These are phyloP conservation scores for Cercospora beticola DNA, from an alignment of 2,329 filamentous ascomycete species.

Conservation along the genomic window DNA sequence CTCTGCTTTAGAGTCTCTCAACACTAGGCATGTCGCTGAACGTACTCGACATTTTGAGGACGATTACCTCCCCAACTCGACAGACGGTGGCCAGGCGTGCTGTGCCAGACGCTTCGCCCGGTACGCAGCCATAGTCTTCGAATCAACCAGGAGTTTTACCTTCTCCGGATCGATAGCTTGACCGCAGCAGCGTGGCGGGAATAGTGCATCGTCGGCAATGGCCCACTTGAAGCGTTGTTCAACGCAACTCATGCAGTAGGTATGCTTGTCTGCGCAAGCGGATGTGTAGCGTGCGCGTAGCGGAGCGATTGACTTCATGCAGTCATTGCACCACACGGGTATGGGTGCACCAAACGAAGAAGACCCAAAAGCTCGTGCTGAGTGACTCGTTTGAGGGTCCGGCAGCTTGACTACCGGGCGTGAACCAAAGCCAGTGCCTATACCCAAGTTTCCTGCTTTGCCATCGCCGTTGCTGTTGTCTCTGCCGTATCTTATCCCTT, in stretches of 20 bases:
- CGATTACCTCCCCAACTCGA: not conserved
- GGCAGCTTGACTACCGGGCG: not conserved
- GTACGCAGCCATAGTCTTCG: not conserved
- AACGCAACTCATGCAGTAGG: constrained; percentile 14
- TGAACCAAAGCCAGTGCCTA: constrained; percentile 52
- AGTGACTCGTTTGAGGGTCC: not conserved
- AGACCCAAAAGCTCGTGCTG: not conserved
- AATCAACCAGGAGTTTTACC: not conserved
- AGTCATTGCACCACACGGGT: not conserved
- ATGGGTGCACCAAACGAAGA: not conserved
- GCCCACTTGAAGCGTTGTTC: constrained; percentile 7
- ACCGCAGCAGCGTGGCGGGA: constrained; percentile 18
- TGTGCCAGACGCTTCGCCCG: not conserved
- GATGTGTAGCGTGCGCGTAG: not conserved
- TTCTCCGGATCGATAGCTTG: not conserved
- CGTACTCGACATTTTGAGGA: not conserved
- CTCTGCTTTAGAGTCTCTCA: not conserved
- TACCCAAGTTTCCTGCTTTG: constrained; percentile 79
- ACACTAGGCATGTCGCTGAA: not conserved
- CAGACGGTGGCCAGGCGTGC: not conserved
- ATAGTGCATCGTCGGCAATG: constrained; percentile 12
- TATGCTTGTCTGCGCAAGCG: constrained; percentile 3
- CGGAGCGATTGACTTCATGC: not conserved
- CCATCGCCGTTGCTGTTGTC: constrained; percentile 64
- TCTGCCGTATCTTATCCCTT: constrained; percentile 75